Base-by-base conservation (phyloP, 768 basidiomycete species). In the Leccinellum albellum region DNA sequence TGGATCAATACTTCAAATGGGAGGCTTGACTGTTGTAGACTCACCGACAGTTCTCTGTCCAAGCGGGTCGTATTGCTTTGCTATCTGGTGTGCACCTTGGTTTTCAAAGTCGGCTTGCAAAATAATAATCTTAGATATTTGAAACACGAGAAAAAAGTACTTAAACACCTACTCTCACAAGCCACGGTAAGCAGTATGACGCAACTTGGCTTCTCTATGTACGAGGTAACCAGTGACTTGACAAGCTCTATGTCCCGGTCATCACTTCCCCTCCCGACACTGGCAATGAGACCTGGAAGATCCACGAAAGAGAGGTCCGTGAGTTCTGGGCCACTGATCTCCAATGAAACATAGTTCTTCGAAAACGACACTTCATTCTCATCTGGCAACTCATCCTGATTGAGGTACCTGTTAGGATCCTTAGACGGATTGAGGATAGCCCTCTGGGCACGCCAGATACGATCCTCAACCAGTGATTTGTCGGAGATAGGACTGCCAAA, bases 71-170 rank as follows among this genome's bases (percentile, higher is more conserved):
- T 79, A 72, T 14, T 72, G 50, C 62, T 84, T 85, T 0, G 87
- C 82, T 0, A 91, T 72, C n/a, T 79, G 74, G 56, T 86, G 83
- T 0, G 89, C 89, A 0, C 85, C 86, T 66, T 91, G 89, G 44
- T 89, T 92, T 61, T 91, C 87, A 20, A 88, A 88, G 59, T 92
- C 88, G 51, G 88, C 90, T 91, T 79, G 17, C 50, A 68, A 68
- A 20, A 60, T 81, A 46, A 33, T 23, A 3, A 24, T 8, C 15
- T 62, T 83, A 60, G 84, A 83, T 0, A 74, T 4, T 3, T 10
- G 21, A 20, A 32, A 68, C 0, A 70, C 15, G 10, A 26, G 50
- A 50, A 14, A 26, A 50, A 14, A 26, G 48, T 37, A 42, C 1
- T 4, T 13, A 9, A 17, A 40, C 0, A 56, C 66, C 1, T 50